Base-by-base conservation (phyloP, 2,329 filamentous ascomycete genomes). In the Trichoderma atroviride region DNA sequence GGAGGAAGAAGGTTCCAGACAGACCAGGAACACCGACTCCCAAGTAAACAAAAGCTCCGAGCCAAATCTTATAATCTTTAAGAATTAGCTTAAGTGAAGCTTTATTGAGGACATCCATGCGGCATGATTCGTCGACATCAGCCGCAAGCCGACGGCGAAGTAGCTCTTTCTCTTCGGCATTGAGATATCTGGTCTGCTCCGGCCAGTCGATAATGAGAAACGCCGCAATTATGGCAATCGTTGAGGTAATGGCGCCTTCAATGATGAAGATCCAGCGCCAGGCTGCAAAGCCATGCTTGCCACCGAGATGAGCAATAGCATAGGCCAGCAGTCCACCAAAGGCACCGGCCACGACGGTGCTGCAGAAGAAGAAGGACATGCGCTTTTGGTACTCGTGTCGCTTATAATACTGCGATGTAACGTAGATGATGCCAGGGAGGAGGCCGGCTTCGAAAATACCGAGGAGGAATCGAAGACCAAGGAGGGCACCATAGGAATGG, bases 191-290 rank as follows among this genome's bases (percentile, higher is more conserved):
- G 76, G 74, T 85, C 79, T 63, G 79, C 78, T 67, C 81, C 75
- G 14, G 52, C n/a, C 61, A 64, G 19, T 64, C 61, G 16, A 47
- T 60, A 7, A 66, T 64, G 16, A 29, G 50, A 29, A 60, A 72
- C 73, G 37, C 73, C 75, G 77, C 77, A 53, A 86, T 80, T 37
- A 83, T 55, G 50, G 50, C 50, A 1, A 56, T 1, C 7, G 50
- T 1, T 5, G 87, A 76, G 6, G 84, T 86, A 27, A 82, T 74
- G 24, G 86, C 70, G 35, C 86, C 86, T 76, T 92, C 89, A 4
- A 93, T 81, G 70, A 94, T 91, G 77, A 95, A 95, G 63, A 95
- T 93, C 92, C 91, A 94, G 1, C 87, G 83, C 92, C 92, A 95
- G 43, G 62, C 50, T 10, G 50, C 62, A 13, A 43, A 43, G 1